Evolutionary conservation across 2,329 filamentous ascomycete species (phyloP).

Genomic region (Apiospora saccharicola): DNA sequence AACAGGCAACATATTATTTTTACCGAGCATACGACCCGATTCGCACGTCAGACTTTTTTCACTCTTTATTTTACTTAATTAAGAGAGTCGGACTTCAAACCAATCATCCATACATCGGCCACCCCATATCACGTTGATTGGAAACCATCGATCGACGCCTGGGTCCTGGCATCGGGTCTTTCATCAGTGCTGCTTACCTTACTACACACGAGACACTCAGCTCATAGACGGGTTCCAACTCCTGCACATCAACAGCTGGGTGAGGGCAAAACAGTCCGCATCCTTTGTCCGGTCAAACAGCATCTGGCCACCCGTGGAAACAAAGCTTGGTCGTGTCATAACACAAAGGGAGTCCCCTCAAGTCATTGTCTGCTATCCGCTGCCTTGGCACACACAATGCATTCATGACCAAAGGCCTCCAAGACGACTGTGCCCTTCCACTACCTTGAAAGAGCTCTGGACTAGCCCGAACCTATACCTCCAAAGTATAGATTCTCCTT

Average conservation of each 20-base stretch:
- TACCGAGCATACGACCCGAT: conserved; percentile 13
- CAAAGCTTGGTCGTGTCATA: not conserved
- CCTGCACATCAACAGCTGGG: not conserved
- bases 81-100: not conserved
- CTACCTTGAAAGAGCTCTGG: conserved; percentile 32
- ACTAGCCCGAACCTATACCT: conserved; percentile 29
- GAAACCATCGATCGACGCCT: conserved; percentile 16
- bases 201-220: not conserved
- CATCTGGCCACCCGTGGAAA: conserved; percentile 15
- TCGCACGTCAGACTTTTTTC: not conserved
- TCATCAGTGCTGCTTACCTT: not conserved
- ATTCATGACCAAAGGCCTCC: conserved; percentile 33
- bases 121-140: conserved; percentile 10
- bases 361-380: conserved; percentile 18
- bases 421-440: conserved; percentile 35
- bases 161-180: not conserved
- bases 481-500: conserved; percentile 38
- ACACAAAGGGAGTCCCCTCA: not conserved
- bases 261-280: not conserved
- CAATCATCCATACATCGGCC: not conserved
- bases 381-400: conserved; percentile 37
- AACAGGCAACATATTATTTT: not conserved
- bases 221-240: not conserved
- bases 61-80: not conserved
- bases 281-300: not conserved